These are phyloP conservation scores for Heracleum sosnowskyi DNA, from an alignment of 129 eudicot species.

Conservation along the genomic window DNA sequence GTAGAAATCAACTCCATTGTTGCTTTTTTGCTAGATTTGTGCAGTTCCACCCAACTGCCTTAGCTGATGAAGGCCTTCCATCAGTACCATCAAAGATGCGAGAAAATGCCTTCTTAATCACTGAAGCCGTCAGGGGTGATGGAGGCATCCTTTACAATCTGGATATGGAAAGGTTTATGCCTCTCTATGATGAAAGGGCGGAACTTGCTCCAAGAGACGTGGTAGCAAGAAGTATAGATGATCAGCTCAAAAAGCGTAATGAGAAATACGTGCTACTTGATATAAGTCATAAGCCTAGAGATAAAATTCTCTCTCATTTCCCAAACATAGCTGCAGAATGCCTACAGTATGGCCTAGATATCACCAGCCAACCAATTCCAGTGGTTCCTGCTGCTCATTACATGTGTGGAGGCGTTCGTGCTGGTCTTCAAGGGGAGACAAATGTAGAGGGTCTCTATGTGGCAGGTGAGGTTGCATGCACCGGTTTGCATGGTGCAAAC, in stretches of 20 bases:
- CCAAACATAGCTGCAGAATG: conserved; percentile 96
- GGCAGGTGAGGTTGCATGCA: conserved; percentile 97
- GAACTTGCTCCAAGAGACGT: conserved; percentile 97
- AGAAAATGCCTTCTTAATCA: conserved; percentile 84
- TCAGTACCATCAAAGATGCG: conserved; percentile 38
- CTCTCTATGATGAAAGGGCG: conserved; percentile 73
- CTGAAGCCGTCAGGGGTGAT: conserved; percentile 97
- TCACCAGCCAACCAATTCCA: conserved; percentile 82
- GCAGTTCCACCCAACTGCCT: conserved; percentile 97
- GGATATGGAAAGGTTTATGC: conserved; percentile 90
- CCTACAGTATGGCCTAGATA: conserved; percentile 67
- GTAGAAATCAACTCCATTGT: background rate
- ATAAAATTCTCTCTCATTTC: conserved; percentile 75
- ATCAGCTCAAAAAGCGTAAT: conserved; percentile 73
- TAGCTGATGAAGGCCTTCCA: conserved; percentile 95
- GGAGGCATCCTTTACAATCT: conserved; percentile 86
- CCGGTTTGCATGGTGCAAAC: conserved; percentile 95
- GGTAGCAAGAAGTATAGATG: conserved; percentile 96
- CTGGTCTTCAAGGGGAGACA: conserved; percentile 95
- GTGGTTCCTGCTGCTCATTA: conserved; percentile 99
- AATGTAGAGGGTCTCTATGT: conserved; percentile 83
- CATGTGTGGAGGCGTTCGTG: conserved; percentile 99
- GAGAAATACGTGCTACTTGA: conserved; percentile 88
- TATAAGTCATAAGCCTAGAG: conserved; percentile 71
- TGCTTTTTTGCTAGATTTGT: conserved; percentile 57